Percentiles rank a stretch among this genome's conserved stretches.
Conservation (phyloP, 768 basidiomycete genomes). For the Mrakia gelida region DNA sequence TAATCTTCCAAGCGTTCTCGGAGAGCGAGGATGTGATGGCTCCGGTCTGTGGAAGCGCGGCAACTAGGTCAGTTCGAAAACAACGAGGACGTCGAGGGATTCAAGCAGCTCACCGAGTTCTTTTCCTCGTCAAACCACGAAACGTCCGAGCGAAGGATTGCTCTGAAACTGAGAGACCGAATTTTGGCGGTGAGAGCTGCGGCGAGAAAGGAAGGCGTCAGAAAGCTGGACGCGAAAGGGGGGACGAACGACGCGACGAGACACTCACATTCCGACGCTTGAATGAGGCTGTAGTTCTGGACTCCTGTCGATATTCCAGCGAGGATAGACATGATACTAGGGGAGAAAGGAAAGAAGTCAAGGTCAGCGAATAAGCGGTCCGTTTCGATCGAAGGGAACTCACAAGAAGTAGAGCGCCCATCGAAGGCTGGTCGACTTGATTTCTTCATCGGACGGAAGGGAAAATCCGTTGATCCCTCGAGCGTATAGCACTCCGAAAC, state of each 20-base stretch:
- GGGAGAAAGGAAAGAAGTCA: background rate
- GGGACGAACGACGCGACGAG: no score
- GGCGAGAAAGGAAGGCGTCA: conserved; percentile 54
- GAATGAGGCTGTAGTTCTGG: conserved; percentile 59
- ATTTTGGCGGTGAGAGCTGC: conserved; percentile 60
- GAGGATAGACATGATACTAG: conserved; percentile 50
- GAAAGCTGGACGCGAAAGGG: background rate
- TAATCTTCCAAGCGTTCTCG: conserved; percentile 75
- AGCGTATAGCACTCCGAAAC: conserved; percentile 37
- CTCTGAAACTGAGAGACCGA: conserved; percentile 65
- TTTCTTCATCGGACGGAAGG: background rate
- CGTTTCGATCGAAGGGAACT: background rate
- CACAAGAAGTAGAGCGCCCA: conserved; percentile 43
- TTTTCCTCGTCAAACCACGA: conserved; percentile 80
- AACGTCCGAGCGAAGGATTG: conserved; percentile 85
- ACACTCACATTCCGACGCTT: background rate
- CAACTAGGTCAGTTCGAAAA: background rate
- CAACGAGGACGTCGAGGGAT: no score
- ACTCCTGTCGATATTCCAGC: conserved; percentile 58
- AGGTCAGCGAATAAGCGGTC: background rate
- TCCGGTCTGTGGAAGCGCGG: conserved; percentile 58
- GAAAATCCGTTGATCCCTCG: conserved; percentile 18
- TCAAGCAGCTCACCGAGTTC: conserved; percentile 48
- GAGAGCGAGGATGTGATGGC: conserved; percentile 70
- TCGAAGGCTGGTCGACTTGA: conserved; percentile 10